Conservation (phyloP, 768 basidiomycete species). For the Boletus tylopilopsis region DNA sequence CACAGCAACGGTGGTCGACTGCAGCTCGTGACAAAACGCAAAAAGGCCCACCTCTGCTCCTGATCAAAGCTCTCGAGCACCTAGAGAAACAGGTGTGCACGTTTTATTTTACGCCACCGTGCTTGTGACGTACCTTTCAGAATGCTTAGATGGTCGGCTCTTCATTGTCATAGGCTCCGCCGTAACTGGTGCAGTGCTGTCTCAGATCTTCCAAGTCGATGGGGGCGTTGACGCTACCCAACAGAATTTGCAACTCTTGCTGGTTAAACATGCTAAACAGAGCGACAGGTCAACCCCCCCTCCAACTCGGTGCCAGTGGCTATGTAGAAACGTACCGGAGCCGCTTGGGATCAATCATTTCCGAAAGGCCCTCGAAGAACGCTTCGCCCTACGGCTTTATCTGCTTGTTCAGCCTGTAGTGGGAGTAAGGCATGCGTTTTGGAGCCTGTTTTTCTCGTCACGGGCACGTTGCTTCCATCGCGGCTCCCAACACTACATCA, state of each 20-base stretch:
- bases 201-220: conserved; percentile 83
- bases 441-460: conserved; percentile 84
- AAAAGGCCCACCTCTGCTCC: conserved; percentile 69
- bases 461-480: conserved; percentile 77
- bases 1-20: conserved; percentile 84
- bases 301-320: background rate
- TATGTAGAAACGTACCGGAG: conserved; percentile 51
- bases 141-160: conserved; percentile 73
- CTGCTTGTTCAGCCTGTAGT: conserved; percentile 85
- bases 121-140: conserved; percentile 67
- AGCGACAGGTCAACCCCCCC: conserved; percentile 8
- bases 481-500: conserved; percentile 71
- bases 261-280: conserved; percentile 89
- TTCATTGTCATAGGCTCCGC: conserved; percentile 69
- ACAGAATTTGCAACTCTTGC: conserved; percentile 86
- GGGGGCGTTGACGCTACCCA: conserved; percentile 84
- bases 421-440: conserved; percentile 89
- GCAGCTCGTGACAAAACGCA: conserved; percentile 93
- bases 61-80: conserved; percentile 79
- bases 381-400: conserved; percentile 80
- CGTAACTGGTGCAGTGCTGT: conserved; percentile 74
- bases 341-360: conserved; percentile 91
- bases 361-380: conserved; percentile 89
- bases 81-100: too few species aligned
- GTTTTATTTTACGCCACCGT: too few species aligned